phyloP scores from a whole-genome alignment of 352 stramenopile species.

The Pythium rhizo-oryzae region DNA sequence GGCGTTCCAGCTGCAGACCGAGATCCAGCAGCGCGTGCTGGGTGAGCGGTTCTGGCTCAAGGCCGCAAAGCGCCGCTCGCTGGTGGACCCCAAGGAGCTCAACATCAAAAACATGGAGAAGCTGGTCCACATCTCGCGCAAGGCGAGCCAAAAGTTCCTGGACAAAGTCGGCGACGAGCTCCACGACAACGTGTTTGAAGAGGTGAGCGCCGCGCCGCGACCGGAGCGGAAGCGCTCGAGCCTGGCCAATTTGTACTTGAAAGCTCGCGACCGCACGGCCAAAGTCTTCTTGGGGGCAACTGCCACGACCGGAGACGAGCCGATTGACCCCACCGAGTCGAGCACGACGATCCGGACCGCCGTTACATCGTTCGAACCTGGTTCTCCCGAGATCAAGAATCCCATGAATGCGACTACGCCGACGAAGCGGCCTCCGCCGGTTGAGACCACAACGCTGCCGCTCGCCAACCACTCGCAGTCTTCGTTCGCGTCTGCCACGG shows the following conservation, averaged over 20 bases:
- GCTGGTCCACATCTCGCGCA: constrained; percentile 30
- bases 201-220: neutral
- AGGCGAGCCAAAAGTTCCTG: constrained; percentile 28
- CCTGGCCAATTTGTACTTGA: constrained; percentile 8
- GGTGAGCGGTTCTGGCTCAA: constrained; percentile 62
- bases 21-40: constrained; percentile 62
- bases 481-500: neutral
- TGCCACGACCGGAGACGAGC: neutral
- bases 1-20: constrained; percentile 65
- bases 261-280: constrained; percentile 4
- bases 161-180: constrained; percentile 16
- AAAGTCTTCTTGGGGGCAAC: constrained; percentile 14
- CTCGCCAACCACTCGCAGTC: constrained; percentile 9
- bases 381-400: constrained; percentile 1
- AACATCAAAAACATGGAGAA: constrained; percentile 46
- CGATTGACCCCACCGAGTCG: neutral
- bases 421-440: neutral
- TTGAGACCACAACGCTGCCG: neutral
- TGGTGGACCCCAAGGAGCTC: constrained; percentile 35
- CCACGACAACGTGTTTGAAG: constrained; percentile 17
- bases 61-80: constrained; percentile 45
- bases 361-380: constrained; percentile 4
- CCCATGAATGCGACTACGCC: neutral
- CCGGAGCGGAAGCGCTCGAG: constrained; percentile 16
- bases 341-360: neutral